Base-by-base conservation (phyloP, 2,329 filamentous ascomycete species). In the Aspergillus intermedius region DNA sequence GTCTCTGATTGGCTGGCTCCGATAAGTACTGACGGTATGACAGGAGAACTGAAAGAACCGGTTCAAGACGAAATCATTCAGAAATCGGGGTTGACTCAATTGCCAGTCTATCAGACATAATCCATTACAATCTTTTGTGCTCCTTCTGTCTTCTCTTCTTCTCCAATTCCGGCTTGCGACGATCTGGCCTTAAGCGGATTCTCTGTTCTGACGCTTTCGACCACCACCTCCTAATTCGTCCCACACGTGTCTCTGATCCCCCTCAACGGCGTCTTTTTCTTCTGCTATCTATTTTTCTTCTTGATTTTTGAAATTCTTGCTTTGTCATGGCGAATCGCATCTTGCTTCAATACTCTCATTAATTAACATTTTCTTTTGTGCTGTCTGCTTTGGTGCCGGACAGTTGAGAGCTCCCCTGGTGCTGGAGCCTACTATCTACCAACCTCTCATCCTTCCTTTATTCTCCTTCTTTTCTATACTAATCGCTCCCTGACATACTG, bases 331-430 rank as follows among this genome's bases (percentile, higher is more conserved):
- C 62, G 58, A 55, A 45, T 61, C 55, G 54, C 58, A 47, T 59
- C 50, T 60, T 58, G 39, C 53, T 62, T 60, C 55, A 53, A 52
- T 60, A 67, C 68, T 62, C 62, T 71, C 66, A 60, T 66, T 69
- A 59, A 66, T 55, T 53, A 50, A 35, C 21, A 17, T 46, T 32
- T 48, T 40, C 10, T 19, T 42, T 43, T 45, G 21, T n/a, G 15
- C 41, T 49, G n/a, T 44, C 43, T 45, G 30, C 46, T 45, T 48
- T 15, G 15, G 45, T 37, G 52, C 42, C 46, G 50, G 54, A 46
- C 49, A 42, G 49, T 44, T 44, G 28, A 46, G 41, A 52, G 46
- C 50, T 51, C 50, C 53, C 34, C 51, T 47, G 49, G 48, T 45
- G 53, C 53, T 44, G 55, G 54, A 52, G 46, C 52, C 45, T 51